Evolutionary conservation across 2,329 filamentous ascomycete genomes (phyloP), one percentile per base, ranked within the genome.

Genomic region (Aspergillus neoniger): DNA sequence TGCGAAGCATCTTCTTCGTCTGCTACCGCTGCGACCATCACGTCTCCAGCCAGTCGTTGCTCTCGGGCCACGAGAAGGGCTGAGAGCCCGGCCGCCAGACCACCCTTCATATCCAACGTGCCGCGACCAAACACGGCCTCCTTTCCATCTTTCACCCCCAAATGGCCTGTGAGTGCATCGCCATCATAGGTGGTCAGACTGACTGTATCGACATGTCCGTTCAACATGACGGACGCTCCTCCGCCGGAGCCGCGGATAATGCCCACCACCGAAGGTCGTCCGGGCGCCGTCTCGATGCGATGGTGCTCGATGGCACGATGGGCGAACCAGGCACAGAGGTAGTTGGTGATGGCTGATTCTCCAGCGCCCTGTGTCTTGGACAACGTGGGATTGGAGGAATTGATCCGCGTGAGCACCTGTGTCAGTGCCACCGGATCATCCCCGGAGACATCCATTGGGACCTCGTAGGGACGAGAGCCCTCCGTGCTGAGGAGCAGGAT

Each of bases 401-500:
- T 72, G 64, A 85, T 84, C 14, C 72, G 74, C 0, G 81, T 79
- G 10, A 85, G 72, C 0, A 69, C 70, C 59, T 81, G 79, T 0
- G 82, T 80, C 30, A 85, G 65, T 0, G 61, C 55, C 4, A 81
- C 74, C 0, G 77, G 66, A 41, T 83, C 79, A 5, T 82, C 77
- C 3, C 65, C 61, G 1, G 76, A 76, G 0, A 83, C 79, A 30
- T 77, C 72, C 4, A 62, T 59, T 0, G 84, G 84, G 9, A 72
- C 60, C 0, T 66, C 53, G 63, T 90, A 89, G 1, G 82, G 77
- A 39, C 88, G 80, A 8, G 69, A 67, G 0, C 87, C 87, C 70
- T 91, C 88, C 0, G 89, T 92, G 63, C 85, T 88, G 44, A 91
- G 82, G 1, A 92, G 71, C 0, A 92, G 81, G 0, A 91, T 80